Evolutionary conservation across 163 green algal species (phyloP), one percentile per base, ranked within the genome.

Genomic region (Botryococcus braunii): DNA sequence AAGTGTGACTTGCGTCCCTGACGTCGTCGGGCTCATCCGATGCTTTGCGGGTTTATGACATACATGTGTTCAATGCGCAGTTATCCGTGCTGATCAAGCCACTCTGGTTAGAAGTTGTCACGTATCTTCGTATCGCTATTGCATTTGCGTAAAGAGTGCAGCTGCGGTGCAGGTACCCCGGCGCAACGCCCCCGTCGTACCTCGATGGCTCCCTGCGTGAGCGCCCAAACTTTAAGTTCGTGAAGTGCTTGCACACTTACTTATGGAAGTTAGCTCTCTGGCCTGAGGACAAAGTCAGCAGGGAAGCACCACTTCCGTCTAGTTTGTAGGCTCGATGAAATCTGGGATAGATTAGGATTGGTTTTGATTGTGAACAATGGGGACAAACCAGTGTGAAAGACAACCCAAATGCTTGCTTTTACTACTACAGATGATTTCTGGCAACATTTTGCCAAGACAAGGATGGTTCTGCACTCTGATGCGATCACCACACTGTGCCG

Each of bases 191-290:
- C 35, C 49, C 65, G 2, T 9, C 11, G 35, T 64, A 70, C 36
- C 65, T 70, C 9, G 65, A 70, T 29, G 65, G 49, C 3, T 55
- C 49, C n/a, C 65, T 70, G 35, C 17, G 65, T 64, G 65, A 63
- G 49, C 36, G 21, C 25, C 25, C 8, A 21, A n/a, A 8, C 34
- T 55, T 29, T 23, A 17, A 34, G 52, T 13, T 7, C 34, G 8
- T 25, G 7, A 61, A 61, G 11, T 27, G 11, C 46, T 55, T 27
- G 46, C 46, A 61, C 52, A 13, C 46, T 21, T n/a, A 21, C 46
- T 55, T 23, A 55, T 23, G 23, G 17, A 55, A 17, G 17, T 61
- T 25, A 61, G 25, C 31, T 11, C 17, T 29, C 8, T 8, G 17
- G 52, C 25, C 17, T 61, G 52, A 48, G 57, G 32, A 64, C 43